phyloP scores from a whole-genome alignment of 306 rosid genomes.

The Quercus glauca region DNA sequence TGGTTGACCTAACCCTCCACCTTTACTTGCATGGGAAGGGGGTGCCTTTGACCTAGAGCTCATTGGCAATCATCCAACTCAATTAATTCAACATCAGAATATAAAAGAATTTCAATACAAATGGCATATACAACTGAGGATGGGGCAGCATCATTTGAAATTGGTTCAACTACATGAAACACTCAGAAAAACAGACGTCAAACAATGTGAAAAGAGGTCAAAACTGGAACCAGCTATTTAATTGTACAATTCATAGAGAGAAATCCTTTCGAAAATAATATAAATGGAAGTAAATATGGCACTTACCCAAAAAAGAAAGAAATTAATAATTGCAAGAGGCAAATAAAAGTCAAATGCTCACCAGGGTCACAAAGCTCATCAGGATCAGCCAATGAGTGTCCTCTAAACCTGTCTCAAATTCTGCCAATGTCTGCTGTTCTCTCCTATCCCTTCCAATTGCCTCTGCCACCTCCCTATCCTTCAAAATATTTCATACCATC shows the following conservation, averaged over 20 bases:
- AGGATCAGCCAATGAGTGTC: slow-evolving; percentile 97
- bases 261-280: slow-evolving; percentile 4
- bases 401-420: slow-evolving; percentile 98
- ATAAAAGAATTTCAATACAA: background rate
- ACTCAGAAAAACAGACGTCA: no score
- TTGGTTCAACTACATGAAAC: background rate
- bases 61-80: background rate
- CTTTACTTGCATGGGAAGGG: no score
- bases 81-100: slow-evolving; percentile 10
- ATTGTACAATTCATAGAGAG: background rate
- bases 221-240: background rate
- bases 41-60: no score
- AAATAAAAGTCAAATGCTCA: slow-evolving; percentile 40
- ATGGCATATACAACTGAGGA: background rate
- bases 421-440: slow-evolving; percentile 88
- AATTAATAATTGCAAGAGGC: background rate
- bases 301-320: no score
- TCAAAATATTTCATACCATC: slow-evolving; percentile 97
- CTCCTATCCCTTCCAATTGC: slow-evolving; percentile 89
- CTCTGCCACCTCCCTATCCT: slow-evolving; percentile 96
- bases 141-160: background rate
- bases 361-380: slow-evolving; percentile 99
- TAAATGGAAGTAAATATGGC: background rate
- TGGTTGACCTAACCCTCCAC: no score
- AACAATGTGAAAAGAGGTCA: background rate